These are phyloP conservation scores for Volvox carteri DNA, from an alignment of 163 green algal species.

Conservation along the genomic window DNA sequence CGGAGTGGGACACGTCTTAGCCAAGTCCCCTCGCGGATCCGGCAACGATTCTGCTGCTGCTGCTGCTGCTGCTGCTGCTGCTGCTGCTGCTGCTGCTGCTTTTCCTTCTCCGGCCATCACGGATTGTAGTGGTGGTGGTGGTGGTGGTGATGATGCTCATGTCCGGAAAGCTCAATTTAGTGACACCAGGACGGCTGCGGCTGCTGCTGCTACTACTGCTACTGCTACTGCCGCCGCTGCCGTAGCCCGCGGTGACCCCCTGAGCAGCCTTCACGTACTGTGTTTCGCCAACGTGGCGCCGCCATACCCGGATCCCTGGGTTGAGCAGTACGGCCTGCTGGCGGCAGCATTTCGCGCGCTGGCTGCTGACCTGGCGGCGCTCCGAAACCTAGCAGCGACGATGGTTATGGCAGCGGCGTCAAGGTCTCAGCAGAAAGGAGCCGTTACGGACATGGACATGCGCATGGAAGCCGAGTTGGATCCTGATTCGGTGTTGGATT, in stretches of 20 bases:
- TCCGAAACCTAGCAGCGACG: constrained; percentile 18
- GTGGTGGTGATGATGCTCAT: no score
- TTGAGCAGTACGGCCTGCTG: constrained; percentile 50
- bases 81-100: not conserved
- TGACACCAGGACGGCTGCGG: not conserved
- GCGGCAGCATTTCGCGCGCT: constrained; percentile 12
- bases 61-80: not conserved
- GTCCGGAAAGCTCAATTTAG: no score
- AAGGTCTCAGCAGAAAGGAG: not conserved
- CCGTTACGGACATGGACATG: no score
- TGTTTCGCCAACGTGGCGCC: constrained; percentile 62
- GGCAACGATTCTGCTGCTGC: not conserved
- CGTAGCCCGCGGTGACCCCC: not conserved
- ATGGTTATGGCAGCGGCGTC: constrained; percentile 19
- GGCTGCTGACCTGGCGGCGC: not conserved
- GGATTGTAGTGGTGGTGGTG: no score
- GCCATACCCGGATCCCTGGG: constrained; percentile 54
- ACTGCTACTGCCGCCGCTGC: not conserved
- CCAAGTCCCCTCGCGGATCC: no score
- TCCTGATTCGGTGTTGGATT: not conserved
- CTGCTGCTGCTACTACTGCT: not conserved
- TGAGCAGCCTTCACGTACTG: constrained; percentile 48
- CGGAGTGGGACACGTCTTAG: no score
- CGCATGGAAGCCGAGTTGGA: no score
- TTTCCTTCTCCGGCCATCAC: no score